Evolutionary conservation across 257 asterid species (phyloP), one percentile per base, ranked within the genome.

Genomic region (Henckelia pumila): DNA sequence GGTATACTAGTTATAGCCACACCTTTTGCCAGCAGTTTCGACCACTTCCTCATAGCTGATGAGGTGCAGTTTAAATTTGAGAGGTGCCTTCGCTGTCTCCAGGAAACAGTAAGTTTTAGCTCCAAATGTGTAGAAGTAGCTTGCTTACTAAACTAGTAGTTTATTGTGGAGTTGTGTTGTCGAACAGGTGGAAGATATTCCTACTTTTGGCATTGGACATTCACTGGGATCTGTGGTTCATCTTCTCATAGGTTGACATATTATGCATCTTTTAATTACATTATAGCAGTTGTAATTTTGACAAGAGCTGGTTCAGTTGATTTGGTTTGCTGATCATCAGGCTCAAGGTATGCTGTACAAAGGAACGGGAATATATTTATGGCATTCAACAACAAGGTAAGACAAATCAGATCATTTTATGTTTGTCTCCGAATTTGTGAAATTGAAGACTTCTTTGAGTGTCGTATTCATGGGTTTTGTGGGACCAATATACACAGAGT

Each of bases 1-100:
- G 98, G 89, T 64, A 63, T 82, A 66, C 65, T 92, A 83, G 89
- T 92, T 70, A 86, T 92, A 74, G 98, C 96, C 63, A 92, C 96
- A 22, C 98, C 98, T 69, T 92, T 84, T 83, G 91, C 98, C 66
- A 89, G 98, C 76, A 95, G 98, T 60, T 89, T 92, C 78, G 96
- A 92, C 71, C 89, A 92, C 86, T 89, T 89, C 82, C 85, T 81
- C 74, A 92, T 92, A 72, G 96, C 98, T 47, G 97, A 89, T 79
- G 98, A 92, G 82, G 96, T 78, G 76, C 97, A 92, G 75, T 87
- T 92, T 64, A 92, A 88, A 81, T 89, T 74, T 59, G 98, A 92
- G 73, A 82, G 97, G 74, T 87, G 96, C 72, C 86, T 89, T 64
- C 84, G 98, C 19, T 63, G 28, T 76, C 91, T 92, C 71, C 87